Base-by-base conservation (phyloP, 129 eudicot genomes). In the Lactuca saligna region DNA sequence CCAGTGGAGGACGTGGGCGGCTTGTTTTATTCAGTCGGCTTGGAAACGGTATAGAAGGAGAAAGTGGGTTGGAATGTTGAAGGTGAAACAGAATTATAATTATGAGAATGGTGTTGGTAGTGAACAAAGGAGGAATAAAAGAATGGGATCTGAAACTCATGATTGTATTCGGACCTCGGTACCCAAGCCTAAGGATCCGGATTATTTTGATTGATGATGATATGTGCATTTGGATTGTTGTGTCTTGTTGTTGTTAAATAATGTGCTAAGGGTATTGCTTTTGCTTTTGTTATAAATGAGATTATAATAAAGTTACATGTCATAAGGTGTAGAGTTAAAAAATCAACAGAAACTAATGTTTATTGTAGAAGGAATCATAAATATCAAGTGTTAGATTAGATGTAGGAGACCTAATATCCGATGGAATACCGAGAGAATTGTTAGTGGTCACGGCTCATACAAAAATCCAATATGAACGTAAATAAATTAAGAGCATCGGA, bases 1-100 rank as follows among this genome's bases (percentile, higher is more conserved):
- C 32, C 95, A 87, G 65, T 90, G 97, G 97, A 70, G 97, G 83
- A 84, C 97, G 7, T 87, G 97, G 97, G 97, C 88, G 4, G 95
- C 97, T 4, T 90, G 97, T 35, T 90, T 76, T 3, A 87, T 90
- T 48, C 97, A 90, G 33, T 78, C 91, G 1, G 91, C 87, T 3
- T 90, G 97, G 97, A 72, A 65, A 33, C 55, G 85, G 17, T 79
- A 87, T 69, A 87, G 66, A 61, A 73, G 78, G 70, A 74, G 74
- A 16, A 84, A 81, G 77, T 79, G 56, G 58, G 81, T 82, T 14
- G 73, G 77, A 2, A 69, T 65, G 48, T 76, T 88, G 3, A 83
- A 66, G 70, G 82, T 78, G 25, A 72, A 65, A 77, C 87, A 81
- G 82, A 73, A 57, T 17, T 39, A 58, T 62, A 56, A 59, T 65